Conservation (phyloP, 2,329 filamentous ascomycete genomes). For the Tolypocladium capitatum region DNA sequence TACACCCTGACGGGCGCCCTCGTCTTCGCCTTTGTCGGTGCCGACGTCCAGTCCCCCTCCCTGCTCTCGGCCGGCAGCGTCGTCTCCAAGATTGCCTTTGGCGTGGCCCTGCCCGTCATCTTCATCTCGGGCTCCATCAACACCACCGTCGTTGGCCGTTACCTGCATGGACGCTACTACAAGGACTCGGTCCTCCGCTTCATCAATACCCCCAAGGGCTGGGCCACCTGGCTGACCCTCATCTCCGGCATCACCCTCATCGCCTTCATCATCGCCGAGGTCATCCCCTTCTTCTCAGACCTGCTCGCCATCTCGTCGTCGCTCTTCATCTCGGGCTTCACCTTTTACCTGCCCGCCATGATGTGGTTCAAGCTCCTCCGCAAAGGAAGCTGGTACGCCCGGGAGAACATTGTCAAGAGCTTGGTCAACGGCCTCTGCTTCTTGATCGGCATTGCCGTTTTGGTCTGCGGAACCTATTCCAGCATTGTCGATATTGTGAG, state of each 20-base stretch:
- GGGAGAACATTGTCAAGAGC: conserved; percentile 12
- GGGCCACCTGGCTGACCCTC: conserved; percentile 44
- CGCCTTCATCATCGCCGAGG: conserved; percentile 57
- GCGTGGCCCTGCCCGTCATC: conserved; percentile 58
- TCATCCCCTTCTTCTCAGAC: conserved; percentile 58
- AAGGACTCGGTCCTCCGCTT: conserved; percentile 28
- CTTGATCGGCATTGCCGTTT: conserved; percentile 11
- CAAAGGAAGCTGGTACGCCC: conserved; percentile 13
- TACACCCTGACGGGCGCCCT: conserved; percentile 55
- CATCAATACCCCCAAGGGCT: conserved; percentile 35
- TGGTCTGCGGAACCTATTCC: conserved; percentile 13
- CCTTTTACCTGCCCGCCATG: conserved; percentile 24
- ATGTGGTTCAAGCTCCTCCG: conserved; percentile 26
- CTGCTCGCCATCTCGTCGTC: conserved; percentile 40
- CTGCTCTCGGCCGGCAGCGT: conserved; percentile 48
- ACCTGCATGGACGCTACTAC: conserved; percentile 32
- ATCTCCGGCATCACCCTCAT: conserved; percentile 43
- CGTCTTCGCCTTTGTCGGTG: conserved; percentile 57
- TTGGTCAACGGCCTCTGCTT: conserved; percentile 12
- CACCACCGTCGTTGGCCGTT: conserved; percentile 31
- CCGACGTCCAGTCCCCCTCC: conserved; percentile 50
- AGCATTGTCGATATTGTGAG: conserved; percentile 15
- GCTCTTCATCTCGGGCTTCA: conserved; percentile 30
- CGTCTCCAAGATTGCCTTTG: conserved; percentile 55
- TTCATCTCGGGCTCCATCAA: conserved; percentile 63